These are phyloP conservation scores for Solanum lycopersicoides DNA, from an alignment of 257 asterid species.

Conservation along the genomic window DNA sequence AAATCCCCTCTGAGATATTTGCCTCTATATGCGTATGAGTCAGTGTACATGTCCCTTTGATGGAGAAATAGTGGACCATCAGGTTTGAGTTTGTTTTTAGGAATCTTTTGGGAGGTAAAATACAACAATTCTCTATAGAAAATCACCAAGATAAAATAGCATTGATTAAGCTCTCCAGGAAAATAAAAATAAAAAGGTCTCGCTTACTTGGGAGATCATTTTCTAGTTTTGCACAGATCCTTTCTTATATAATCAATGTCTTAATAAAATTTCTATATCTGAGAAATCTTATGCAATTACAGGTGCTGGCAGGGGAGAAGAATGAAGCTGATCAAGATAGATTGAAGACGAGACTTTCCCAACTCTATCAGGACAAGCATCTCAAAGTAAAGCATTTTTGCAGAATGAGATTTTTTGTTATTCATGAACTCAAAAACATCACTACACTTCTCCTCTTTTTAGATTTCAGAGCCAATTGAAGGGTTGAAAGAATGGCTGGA, in stretches of 20 bases:
- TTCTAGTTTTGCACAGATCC: neutral
- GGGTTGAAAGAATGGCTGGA: conserved; percentile 95
- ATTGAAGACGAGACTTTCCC: conserved; percentile 64
- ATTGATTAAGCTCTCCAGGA: neutral
- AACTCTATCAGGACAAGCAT: conserved; percentile 64
- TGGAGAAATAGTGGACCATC: neutral
- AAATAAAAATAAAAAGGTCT: neutral
- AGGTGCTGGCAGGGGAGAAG: conserved; percentile 64
- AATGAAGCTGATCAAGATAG: conserved; percentile 48
- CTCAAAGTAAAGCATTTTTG: conserved; percentile 35
- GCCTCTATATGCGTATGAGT: neutral
- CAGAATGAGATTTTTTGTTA: neutral
- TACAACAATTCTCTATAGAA: too few species aligned
- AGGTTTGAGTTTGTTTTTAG: neutral
- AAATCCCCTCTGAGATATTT: neutral
- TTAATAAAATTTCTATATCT: neutral
- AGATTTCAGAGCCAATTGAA: conserved; percentile 77
- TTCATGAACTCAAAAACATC: neutral
- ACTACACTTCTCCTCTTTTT: neutral
- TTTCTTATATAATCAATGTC: neutral
- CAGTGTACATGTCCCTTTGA: neutral
- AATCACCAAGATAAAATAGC: neutral
- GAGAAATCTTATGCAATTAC: conserved; percentile 3
- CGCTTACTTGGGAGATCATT: neutral
- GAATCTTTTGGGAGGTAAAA: neutral